phyloP scores from a whole-genome alignment of 805 yeast genomes.

The Lipomyces orientalis region DNA sequence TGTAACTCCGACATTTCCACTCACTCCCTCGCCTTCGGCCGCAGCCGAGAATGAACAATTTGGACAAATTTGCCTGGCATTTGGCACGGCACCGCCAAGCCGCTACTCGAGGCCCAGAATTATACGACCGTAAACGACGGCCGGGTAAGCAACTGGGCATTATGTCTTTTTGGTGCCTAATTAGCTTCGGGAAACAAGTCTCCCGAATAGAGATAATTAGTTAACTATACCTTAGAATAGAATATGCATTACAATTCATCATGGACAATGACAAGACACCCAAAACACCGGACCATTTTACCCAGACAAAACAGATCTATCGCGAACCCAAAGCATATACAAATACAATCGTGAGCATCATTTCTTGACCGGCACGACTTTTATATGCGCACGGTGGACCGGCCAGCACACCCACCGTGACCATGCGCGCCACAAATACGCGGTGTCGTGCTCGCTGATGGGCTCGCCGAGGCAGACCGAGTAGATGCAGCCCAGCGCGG shows the following conservation, averaged over 20 bases:
- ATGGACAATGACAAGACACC: background rate
- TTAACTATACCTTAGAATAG: too few species aligned
- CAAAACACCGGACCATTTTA: background rate
- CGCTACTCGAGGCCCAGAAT: background rate
- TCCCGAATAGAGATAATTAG: too few species aligned
- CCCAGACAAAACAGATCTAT: too few species aligned
- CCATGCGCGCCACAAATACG: conserved; percentile 33
- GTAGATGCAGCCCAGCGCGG: conserved; percentile 24
- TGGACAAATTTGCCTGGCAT: background rate
- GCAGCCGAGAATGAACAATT: background rate
- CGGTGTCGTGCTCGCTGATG: conserved; percentile 23
- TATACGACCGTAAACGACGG: background rate
- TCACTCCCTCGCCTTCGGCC: too few species aligned
- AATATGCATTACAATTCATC: background rate
- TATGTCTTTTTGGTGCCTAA: too few species aligned
- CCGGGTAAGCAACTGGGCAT: background rate
- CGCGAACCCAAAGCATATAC: background rate
- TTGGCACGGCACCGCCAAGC: background rate
- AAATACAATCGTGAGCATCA: background rate
- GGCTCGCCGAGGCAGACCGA: conserved; percentile 26
- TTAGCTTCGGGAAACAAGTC: too few species aligned
- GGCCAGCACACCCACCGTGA: conserved; percentile 24
- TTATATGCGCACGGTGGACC: background rate
- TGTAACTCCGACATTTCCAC: too few species aligned
- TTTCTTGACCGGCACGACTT: background rate